Percentiles rank a stretch among this genome's conserved stretches.
Evolutionary conservation across 2,329 filamentous ascomycete species (phyloP).

Genomic region (Escovopsis sp.): DNA sequence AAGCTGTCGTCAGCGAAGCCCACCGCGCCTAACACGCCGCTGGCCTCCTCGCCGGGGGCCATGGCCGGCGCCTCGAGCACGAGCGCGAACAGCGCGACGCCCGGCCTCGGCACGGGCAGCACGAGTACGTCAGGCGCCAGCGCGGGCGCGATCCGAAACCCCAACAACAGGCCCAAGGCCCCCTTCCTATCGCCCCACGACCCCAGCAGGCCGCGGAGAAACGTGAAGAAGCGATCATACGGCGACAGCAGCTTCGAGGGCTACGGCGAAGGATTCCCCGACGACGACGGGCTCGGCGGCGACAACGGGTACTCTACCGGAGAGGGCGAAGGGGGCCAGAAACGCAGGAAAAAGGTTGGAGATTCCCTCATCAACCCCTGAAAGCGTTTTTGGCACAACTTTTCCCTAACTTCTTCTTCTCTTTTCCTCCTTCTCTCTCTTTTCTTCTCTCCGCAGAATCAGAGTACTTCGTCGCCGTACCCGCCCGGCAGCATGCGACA

Average conservation of each 20-base stretch:
- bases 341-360: conserved; percentile 50
- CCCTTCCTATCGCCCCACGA: conserved; percentile 26
- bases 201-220: conserved; percentile 43
- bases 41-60: conserved; percentile 16
- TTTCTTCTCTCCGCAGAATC: no score
- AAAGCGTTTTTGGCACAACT: conserved; percentile 4
- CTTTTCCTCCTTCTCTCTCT: no score
- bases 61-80: background rate
- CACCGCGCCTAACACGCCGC: conserved; percentile 38
- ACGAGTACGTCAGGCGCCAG: no score
- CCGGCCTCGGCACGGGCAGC: no score
- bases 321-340: conserved; percentile 50
- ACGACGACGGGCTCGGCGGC: conserved; percentile 40
- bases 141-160: no score
- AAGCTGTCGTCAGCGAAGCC: conserved; percentile 29
- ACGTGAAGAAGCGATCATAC: conserved; percentile 60
- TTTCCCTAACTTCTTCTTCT: conserved; percentile 8
- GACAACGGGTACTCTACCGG: conserved; percentile 55
- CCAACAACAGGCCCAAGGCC: conserved; percentile 21
- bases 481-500: conserved; percentile 29
- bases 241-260: conserved; percentile 61
- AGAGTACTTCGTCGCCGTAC: conserved; percentile 27
- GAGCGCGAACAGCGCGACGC: no score
- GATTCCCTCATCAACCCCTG: conserved; percentile 1
- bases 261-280: conserved; percentile 55